Percentiles rank a stretch among this genome's conserved stretches.
phyloP scores from a whole-genome alignment of 148 eudicot species.

The Chenopodium formosanum region DNA sequence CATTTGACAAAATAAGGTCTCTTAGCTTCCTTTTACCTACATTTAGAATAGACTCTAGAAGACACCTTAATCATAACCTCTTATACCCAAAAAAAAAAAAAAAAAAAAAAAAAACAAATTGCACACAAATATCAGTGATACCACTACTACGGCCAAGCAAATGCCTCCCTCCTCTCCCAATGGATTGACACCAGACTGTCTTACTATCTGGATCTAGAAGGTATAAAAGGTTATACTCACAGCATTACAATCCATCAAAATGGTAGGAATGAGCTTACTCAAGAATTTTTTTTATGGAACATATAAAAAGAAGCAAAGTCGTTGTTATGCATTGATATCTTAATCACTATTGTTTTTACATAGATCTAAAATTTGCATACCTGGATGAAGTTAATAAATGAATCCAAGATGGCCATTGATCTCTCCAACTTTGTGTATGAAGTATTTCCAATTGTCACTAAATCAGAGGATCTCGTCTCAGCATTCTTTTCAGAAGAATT shows the following conservation, averaged over 20 bases:
- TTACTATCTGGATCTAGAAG: not conserved
- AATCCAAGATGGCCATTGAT: conserved; percentile 75
- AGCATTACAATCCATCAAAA: not conserved
- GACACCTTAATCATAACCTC: not conserved
- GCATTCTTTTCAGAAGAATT: conserved; percentile 41
- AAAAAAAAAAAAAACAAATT: not conserved
- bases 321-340: not conserved
- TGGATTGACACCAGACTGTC: not conserved
- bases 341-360: not conserved
- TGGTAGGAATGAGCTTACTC: not conserved
- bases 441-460: conserved; percentile 59
- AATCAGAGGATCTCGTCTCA: conserved; percentile 40
- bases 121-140: not conserved
- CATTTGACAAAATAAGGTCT: not conserved
- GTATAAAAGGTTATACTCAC: not conserved
- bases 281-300: not conserved
- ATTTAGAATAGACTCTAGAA: not conserved
- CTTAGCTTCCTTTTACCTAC: not conserved
- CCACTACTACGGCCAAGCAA: not conserved
- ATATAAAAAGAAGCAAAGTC: not conserved
- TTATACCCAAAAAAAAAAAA: not conserved
- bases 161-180: not conserved
- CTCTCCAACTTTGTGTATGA: conserved; percentile 79
- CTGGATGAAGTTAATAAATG: conserved; percentile 76
- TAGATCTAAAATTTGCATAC: conserved; percentile 33